Base-by-base conservation (phyloP, 78 protist genomes). In the Creolimax fragrantissima region DNA sequence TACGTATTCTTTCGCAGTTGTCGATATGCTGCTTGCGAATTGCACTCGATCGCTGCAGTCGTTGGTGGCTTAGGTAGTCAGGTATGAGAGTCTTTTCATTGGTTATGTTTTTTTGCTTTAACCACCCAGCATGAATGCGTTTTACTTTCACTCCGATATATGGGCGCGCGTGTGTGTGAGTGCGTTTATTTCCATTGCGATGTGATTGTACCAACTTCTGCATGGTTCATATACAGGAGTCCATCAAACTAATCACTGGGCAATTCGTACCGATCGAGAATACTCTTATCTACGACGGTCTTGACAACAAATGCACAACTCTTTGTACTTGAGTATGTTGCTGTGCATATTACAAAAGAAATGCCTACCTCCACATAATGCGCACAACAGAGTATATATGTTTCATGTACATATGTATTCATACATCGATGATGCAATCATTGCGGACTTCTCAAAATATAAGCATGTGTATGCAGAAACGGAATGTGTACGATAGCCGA, bases 201-300 rank as follows among this genome's bases (percentile, higher is more conserved):
- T 32, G 11, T 58, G 24, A 32, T 58, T 58, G 0, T 32, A 24
- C 39, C 24, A 24, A 17, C 39, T 24, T 58, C 24, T 58, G 74
- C 24, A 58, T 24, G 24, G 74, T 2, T 32, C 11, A 17, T 58
- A 24, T 5, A 83, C 96, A 95, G 86, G 98, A 96, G 88, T 93
- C 94, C 39, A 89, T 95, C 94, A 96, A 96, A 93, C 44, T 95
- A 24, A 42, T 96, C 45, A 94, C 95, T 35, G 94, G 85, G 41
- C 97, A 95, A 86, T 96, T 92, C 85, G 94, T 95, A n/a, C 98
- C 98, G 44, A 67, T 96, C 44, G 91, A 93, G 86, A 93, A 94
- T 90, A 93, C 97, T 39, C 95, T 92, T 74, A 66, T 96, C 45
- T 96, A 91, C 91, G 93, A 95, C 94, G 98, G 98, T 84, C 89